Evolutionary conservation across 2,329 filamentous ascomycete species (phyloP), one percentile per base, ranked within the genome.

Genomic region (Macrophomina pseudophaseolina): DNA sequence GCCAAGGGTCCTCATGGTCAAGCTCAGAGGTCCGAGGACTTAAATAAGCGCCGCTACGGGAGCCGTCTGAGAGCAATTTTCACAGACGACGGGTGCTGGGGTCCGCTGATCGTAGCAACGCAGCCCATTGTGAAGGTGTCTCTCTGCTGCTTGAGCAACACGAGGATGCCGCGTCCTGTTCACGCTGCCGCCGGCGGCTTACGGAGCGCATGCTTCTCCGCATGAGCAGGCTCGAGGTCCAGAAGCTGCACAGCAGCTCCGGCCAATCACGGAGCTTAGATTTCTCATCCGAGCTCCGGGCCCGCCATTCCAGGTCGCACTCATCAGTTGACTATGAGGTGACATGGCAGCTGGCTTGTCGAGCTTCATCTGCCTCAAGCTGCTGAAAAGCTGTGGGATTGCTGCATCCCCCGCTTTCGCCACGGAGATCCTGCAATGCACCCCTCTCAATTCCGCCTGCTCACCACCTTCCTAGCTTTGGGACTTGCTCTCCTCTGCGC

Each of bases 191-290:
- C 18, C 16, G 54, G 40, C 56, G 18, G 40, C 56, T 33, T 48
- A 8, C 23, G 23, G 23, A 23, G 23, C 23, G 23, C 23, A 23
- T 60, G 56, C 56, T 46, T 33, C 54, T 59, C 53, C 53, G 53
- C 53, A 44, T 35, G 46, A 16, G 18, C 18, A 12, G 49, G 28
- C 58, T 12, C 48, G 23, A 46, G 62, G 62, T 38, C 38, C 49
- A 44, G 38, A 30, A 28, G 32, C 33, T 35, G 56, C 30, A 14
- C 40, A 6, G 9, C 56, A 46, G 40, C 16, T 35, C 40, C 40
- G 32, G 38, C 62, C 62, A 65, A 65, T 65, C 62, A 60, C 56
- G 62, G 62, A 65, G 62, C 11, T 48, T 65, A 65, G 28, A 65
- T 65, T 65, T 65, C 62, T 54, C 51, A 65, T 65, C 62, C 62